Evolutionary conservation across 805 yeast species (phyloP).

Genomic region (Blastobotrys mokoenaii): DNA sequence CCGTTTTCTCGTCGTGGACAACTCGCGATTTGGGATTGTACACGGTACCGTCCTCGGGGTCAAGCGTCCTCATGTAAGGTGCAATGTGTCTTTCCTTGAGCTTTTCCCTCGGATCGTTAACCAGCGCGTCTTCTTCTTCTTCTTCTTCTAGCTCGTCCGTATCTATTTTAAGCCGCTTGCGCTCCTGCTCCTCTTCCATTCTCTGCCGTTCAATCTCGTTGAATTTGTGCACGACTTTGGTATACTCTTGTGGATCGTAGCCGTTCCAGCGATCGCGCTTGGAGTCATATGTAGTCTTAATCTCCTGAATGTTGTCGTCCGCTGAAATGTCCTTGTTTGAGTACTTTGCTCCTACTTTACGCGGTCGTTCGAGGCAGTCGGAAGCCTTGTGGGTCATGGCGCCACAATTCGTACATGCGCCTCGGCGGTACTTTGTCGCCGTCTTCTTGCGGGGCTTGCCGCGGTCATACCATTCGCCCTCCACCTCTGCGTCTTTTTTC

Average conservation of each 20-base stretch:
- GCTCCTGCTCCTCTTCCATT: conserved; percentile 10
- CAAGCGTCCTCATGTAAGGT: too few species aligned
- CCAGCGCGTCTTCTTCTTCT: too few species aligned
- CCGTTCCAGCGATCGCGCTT: conserved; percentile 82
- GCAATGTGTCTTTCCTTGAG: too few species aligned
- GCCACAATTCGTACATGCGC: conserved; percentile 54
- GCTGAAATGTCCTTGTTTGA: conserved; percentile 24
- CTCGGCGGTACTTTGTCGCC: conserved; percentile 29
- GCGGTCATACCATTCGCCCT: conserved; percentile 25
- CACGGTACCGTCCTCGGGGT: conserved; percentile 21
- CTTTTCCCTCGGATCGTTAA: too few species aligned
- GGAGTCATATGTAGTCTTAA: conserved; percentile 47
- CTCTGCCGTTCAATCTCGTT: conserved; percentile 12
- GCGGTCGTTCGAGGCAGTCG: conserved; percentile 55
- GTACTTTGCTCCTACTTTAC: conserved; percentile 33
- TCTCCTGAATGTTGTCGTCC: conserved; percentile 21
- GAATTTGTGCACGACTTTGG: conserved; percentile 32
- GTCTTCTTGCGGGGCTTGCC: conserved; percentile 20
- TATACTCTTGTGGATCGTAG: conserved; percentile 56
- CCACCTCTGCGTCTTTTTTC: conserved; percentile 11
- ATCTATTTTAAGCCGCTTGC: conserved; percentile 7
- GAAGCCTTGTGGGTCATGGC: conserved; percentile 38
- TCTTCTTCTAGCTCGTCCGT: conserved; percentile 4
- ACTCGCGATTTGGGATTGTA: conserved; percentile 30
- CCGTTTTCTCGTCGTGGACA: conserved; percentile 22